Conservation (phyloP, 768 basidiomycete species). For the Tulasnella sp. region DNA sequence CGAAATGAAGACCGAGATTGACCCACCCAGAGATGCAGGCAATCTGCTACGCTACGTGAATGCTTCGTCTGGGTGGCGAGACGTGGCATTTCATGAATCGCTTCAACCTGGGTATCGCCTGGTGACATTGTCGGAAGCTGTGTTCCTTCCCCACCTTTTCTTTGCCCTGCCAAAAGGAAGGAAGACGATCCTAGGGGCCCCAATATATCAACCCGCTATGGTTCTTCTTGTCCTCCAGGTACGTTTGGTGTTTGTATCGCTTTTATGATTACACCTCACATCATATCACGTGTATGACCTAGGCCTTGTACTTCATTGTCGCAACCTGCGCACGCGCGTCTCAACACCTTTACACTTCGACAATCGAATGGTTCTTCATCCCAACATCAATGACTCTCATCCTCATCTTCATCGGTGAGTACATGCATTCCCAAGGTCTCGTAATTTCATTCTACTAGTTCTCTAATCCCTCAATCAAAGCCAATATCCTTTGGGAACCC, state of each 20-base stretch:
- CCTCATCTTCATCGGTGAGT: too few species aligned
- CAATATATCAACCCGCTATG: conserved; percentile 1
- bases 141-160: conserved; percentile 6
- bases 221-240: conserved; percentile 1
- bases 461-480: too few species aligned
- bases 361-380: conserved; percentile 13
- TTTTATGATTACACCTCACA: too few species aligned
- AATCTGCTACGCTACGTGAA: not conserved
- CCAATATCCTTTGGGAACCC: conserved; percentile 12
- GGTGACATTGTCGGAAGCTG: conserved; percentile 5
- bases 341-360: not conserved
- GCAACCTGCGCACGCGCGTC: not conserved
- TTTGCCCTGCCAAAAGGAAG: conserved; percentile 3
- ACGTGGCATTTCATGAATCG: conserved; percentile 3
- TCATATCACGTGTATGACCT: too few species aligned
- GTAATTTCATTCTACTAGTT: too few species aligned
- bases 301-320: conserved; percentile 3
- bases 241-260: too few species aligned
- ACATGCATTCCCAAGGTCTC: too few species aligned
- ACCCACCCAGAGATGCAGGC: not conserved
- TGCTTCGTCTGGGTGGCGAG: conserved; percentile 1
- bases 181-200: not conserved
- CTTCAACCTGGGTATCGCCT: conserved; percentile 5
- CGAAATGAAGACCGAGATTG: not conserved
- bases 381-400: conserved; percentile 6